Base-by-base conservation (phyloP, 164 flowering plant genomes). In the Echeveria elegans region DNA sequence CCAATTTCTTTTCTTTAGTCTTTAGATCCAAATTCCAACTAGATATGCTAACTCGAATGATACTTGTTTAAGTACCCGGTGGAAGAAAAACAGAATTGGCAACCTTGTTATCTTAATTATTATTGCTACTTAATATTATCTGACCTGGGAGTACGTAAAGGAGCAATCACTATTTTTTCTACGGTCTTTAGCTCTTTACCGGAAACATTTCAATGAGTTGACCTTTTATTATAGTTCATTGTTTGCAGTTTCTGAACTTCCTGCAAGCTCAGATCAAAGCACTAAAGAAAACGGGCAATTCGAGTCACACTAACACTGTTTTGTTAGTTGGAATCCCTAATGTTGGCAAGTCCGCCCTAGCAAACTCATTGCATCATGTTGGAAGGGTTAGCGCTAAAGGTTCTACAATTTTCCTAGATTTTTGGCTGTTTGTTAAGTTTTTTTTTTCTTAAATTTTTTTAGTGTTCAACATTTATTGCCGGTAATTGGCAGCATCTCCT, bases 261-360 rank as follows among this genome's bases (percentile, higher is more conserved):
- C 47, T 93, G 69, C 96, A 83, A 82, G 84, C 87, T 56, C 83
- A 59, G 75, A 83, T 87, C 18, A 78, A 90, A 75, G 85, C 76
- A 48, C 59, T 88, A 71, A 76, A 68, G 69, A 82, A 70, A 70
- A 68, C 67, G 7, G 81, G 71, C 65, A 74, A 59, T 64, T 70
- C 75, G 53, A 70, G 73, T 71, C 70, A 78, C 74, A 84, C 96
- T 12, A 75, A 78, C 52, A 85, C 97, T 26, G 29, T 83, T n/a
- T 81, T 90, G 89, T 82, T 93, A 11, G 78, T 90, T 70, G 98
- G 98, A 58, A 82, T 87, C 76, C 98, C 98, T 23, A 93, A 93
- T 76, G 93, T 86, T 72, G 98, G 98, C 34, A 93, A 93, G 74
- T 90, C 98, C 2, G 96, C 97, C 29, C 79, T 93, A 64, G 88